Evolutionary conservation across 768 basidiomycete species (phyloP).

Genomic region (Gautieria morchelliformis): DNA sequence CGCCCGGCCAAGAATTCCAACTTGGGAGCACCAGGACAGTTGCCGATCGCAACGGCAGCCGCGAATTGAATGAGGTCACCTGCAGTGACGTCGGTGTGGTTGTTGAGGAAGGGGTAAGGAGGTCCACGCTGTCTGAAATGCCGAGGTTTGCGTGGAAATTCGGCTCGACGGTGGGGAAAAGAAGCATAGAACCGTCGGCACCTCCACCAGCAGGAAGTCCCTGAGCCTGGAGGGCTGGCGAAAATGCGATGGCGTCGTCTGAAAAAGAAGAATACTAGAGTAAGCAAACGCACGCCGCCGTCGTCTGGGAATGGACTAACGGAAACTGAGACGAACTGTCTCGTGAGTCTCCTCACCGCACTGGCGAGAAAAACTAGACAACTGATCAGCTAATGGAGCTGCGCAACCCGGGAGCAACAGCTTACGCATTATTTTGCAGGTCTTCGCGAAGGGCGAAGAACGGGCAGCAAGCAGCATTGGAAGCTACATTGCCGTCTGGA

Average conservation of each 20-base stretch:
- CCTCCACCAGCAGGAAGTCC: constrained; percentile 1
- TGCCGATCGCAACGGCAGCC: constrained; percentile 3
- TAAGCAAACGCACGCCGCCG: too few relatives aligned
- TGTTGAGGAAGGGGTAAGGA: constrained; percentile 6
- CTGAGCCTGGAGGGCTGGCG: constrained; percentile 24
- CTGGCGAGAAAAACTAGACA: constrained; percentile 4
- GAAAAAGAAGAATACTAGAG: constrained; percentile 12
- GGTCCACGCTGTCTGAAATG: constrained; percentile 4
- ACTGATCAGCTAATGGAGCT: not conserved
- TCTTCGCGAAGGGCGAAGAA: constrained; percentile 23
- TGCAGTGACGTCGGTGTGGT: constrained; percentile 2
- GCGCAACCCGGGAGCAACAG: not conserved
- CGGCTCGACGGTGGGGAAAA: constrained; percentile 9
- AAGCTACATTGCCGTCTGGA: too few relatives aligned
- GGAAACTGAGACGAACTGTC: constrained; percentile 10
- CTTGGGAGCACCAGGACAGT: constrained; percentile 17
- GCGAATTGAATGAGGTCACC: constrained; percentile 10
- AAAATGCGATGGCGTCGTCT: constrained; percentile 37
- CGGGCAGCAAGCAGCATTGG: too few relatives aligned
- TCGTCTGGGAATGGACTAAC: too few relatives aligned
- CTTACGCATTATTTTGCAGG: constrained; percentile 11
- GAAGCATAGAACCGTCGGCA: constrained; percentile 8
- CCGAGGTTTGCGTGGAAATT: constrained; percentile 9
- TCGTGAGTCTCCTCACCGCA: constrained; percentile 12
- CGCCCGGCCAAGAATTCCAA: constrained; percentile 1